A percentile compares a stretch with the other conserved stretches of the same genome.
Conservation (phyloP, 176 grass and related monocot species). For the Thalia dealbata region DNA sequence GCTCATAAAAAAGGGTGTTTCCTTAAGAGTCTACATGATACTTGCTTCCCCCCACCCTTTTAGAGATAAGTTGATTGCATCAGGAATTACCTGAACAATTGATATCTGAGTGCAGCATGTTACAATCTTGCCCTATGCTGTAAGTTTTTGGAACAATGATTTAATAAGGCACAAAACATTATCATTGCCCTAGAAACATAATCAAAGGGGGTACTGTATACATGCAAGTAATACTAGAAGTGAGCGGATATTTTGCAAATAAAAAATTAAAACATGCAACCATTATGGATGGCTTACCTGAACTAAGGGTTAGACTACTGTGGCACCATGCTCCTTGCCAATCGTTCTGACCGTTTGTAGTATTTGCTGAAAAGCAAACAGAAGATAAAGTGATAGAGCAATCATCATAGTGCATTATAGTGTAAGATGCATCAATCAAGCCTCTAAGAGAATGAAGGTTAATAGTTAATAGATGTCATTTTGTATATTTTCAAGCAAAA, state of each 20-base stretch:
- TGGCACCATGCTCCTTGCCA: constrained; percentile 97
- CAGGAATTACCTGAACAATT: not conserved
- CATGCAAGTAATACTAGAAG: not conserved
- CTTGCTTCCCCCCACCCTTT: not conserved
- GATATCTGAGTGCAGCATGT: not conserved
- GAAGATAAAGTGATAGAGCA: not conserved
- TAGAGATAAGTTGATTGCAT: not conserved
- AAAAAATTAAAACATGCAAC: not conserved
- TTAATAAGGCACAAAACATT: not conserved
- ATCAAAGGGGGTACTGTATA: not conserved
- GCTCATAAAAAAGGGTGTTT: not conserved
- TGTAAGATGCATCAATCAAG: not conserved
- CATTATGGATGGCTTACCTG: constrained; percentile 33
- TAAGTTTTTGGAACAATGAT: not conserved
- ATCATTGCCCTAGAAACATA: not conserved
- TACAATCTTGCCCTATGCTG: not conserved
- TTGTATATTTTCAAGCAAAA: not conserved
- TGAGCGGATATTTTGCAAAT: not conserved
- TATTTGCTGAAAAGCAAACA: constrained; percentile 35
- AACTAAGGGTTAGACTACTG: constrained; percentile 57
- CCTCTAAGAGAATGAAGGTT: not conserved
- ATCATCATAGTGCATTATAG: not conserved
- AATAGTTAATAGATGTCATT: not conserved
- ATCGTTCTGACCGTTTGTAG: constrained; percentile 89
- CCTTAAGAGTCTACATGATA: too few relatives aligned